Base-by-base conservation (phyloP, 805 yeast species). In the Kluyveromyces aestuarii region DNA sequence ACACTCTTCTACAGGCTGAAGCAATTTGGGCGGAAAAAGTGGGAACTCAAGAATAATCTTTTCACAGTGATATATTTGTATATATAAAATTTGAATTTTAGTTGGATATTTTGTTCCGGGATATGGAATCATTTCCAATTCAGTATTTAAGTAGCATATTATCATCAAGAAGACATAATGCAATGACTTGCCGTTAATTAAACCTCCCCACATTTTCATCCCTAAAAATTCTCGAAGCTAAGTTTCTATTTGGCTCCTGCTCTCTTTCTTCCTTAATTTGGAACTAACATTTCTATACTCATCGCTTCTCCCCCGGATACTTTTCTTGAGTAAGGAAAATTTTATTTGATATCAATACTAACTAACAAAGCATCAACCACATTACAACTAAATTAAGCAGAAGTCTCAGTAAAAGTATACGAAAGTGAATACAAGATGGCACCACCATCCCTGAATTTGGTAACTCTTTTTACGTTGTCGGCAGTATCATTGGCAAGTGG, bases 1-100 rank as follows among this genome's bases (percentile, higher is more conserved):
- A 80, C 55, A 88, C 97, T 13, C 83, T 93, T 63, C 82, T 82
- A n/a, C 87, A 89, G 66, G 98, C 98, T 13, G 99, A 93, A 72
- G 71, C 80, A 63, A 67, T 78, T 59, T 82, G 91, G 91, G 72
- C 75, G 30, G 73, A 73, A 41, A 78, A 61, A 49, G 68, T 69
- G 2, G 70, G 70, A 9, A 48, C 59, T 11, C 44, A 41, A 35
- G 36, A 41, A 11, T 46, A 35, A n/a, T 30, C 7, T 13, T 10
- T 43, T 16, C 27, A 11, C 35, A 14, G 8, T 27, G 33, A 30
- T 46, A 40, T 46, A 35, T 35, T 19, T 46, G 36, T 19, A 8
- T 35, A 27, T 38, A 44, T 36, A 37, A 40, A 14, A 13, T 37
- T 27, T n/a, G 27, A 13, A 6, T 18, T 21, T 13, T 13, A 13